Conservation (phyloP, 805 yeast species). For the Kregervanrija delftensis region DNA sequence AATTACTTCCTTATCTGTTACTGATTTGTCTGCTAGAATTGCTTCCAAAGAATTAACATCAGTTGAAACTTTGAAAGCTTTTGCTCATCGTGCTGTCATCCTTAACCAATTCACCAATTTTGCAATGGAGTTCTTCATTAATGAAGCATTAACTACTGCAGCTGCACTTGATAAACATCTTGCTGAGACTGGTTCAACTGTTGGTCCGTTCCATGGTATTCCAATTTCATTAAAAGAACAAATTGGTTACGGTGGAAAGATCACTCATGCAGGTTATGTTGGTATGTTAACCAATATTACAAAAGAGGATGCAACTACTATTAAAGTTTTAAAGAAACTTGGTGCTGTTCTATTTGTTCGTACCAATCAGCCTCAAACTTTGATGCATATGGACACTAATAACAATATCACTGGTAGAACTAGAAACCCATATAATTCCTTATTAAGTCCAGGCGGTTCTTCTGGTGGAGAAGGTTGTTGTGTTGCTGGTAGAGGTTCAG, state of each 20-base stretch:
- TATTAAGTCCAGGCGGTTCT: slow-evolving; percentile 45
- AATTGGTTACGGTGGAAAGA: slow-evolving; percentile 38
- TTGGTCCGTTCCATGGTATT: slow-evolving; percentile 56
- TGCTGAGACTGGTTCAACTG: slow-evolving; percentile 35
- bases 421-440: slow-evolving; percentile 39
- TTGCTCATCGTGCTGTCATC: slow-evolving; percentile 38
- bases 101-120: slow-evolving; percentile 44
- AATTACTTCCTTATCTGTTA: slow-evolving; percentile 35
- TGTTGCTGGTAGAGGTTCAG: slow-evolving; percentile 39
- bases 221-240: slow-evolving; percentile 60
- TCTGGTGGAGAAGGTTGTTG: slow-evolving; percentile 48
- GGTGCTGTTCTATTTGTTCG: slow-evolving; percentile 50
- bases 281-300: slow-evolving; percentile 32
- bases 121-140: slow-evolving; percentile 37
- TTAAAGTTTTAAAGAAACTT: slow-evolving; percentile 36
- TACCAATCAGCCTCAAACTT: slow-evolving; percentile 48
- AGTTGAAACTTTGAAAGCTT: slow-evolving; percentile 38
- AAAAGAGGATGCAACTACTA: slow-evolving; percentile 31
- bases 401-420: slow-evolving; percentile 47
- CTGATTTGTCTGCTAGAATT: slow-evolving; percentile 26
- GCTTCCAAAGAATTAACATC: slow-evolving; percentile 32
- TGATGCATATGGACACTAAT: slow-evolving; percentile 48
- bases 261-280: slow-evolving; percentile 46
- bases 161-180: slow-evolving; percentile 44
- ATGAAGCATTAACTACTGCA: slow-evolving; percentile 40